Evolutionary conservation across 1,139 yeast genomes (phyloP).

Genomic region (Hemisphaericaspora xylofermentans): DNA sequence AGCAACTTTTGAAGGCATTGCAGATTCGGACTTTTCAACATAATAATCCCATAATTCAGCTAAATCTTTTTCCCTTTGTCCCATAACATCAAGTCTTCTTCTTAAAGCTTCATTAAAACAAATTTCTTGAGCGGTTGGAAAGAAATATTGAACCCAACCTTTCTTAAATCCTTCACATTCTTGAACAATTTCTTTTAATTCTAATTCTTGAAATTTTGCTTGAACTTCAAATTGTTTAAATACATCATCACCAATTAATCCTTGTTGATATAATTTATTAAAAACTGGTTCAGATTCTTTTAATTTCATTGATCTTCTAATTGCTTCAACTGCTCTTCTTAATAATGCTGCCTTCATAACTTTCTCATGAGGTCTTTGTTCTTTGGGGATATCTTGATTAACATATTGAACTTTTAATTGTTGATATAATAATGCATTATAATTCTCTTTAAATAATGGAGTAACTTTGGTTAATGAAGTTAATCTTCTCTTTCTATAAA

Average conservation of each 20-base stretch:
- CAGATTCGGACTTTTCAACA: constrained; percentile 19
- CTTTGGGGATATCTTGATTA: constrained; percentile 41
- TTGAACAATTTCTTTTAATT: constrained; percentile 70
- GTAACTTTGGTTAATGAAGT: constrained; percentile 53
- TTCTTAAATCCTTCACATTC: constrained; percentile 74
- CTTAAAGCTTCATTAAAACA: constrained; percentile 90
- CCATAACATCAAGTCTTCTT: constrained; percentile 71
- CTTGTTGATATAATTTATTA: constrained; percentile 74
- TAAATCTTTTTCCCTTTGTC: constrained; percentile 49
- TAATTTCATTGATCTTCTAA: constrained; percentile 65
- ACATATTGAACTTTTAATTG: constrained; percentile 50
- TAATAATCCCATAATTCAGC: constrained; percentile 50
- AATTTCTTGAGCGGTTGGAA: constrained; percentile 82
- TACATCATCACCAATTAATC: constrained; percentile 87
- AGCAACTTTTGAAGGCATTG: not conserved
- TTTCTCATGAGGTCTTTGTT: constrained; percentile 68
- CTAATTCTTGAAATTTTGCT: constrained; percentile 75
- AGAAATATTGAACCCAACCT: constrained; percentile 78
- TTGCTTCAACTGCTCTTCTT: constrained; percentile 71
- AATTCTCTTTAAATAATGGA: constrained; percentile 72
- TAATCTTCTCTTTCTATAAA: constrained; percentile 63
- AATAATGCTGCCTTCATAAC: constrained; percentile 83
- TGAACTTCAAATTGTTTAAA: constrained; percentile 79
- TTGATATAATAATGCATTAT: constrained; percentile 62
- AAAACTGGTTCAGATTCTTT: constrained; percentile 72